Evolutionary conservation across 345 rosid genomes (phyloP).

Genomic region (Hibiscus mutabilis): DNA sequence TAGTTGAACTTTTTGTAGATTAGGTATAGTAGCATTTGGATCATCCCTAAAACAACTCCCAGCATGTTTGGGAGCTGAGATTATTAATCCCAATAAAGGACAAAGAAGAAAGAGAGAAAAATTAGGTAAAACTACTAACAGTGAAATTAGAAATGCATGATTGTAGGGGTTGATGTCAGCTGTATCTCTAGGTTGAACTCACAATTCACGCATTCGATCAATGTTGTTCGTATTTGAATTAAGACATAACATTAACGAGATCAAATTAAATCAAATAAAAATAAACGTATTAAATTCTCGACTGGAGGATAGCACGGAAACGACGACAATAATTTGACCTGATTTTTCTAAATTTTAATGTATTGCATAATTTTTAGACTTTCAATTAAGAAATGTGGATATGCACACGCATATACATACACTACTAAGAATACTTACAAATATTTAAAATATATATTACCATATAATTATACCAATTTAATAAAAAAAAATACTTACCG

Average conservation of each 20-base stretch:
- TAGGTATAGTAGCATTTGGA: conserved; percentile 34
- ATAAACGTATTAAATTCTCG: too few species aligned
- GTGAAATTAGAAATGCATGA: not conserved
- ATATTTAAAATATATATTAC: too few species aligned
- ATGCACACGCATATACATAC: too few species aligned
- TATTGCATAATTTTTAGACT: too few species aligned
- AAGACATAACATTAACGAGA: too few species aligned
- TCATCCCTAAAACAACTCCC: conserved; percentile 30
- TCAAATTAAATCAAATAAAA: too few species aligned
- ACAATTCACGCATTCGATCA: not conserved
- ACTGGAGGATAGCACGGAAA: not conserved
- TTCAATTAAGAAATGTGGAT: too few species aligned
- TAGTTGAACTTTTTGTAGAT: conserved; percentile 22
- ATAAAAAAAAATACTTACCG: conserved; percentile 38
- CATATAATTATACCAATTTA: too few species aligned
- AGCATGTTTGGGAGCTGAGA: conserved; percentile 35
- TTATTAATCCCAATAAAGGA: not conserved
- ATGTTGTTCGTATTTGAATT: too few species aligned
- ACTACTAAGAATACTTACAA: too few species aligned
- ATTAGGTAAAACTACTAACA: not conserved
- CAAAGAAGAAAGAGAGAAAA: not conserved
- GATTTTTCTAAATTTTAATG: not conserved
- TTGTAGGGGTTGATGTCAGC: not conserved
- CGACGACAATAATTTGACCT: not conserved
- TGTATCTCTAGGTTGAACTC: not conserved